phyloP scores from a whole-genome alignment of 305 asterid genomes.

The Ajuga reptans region DNA sequence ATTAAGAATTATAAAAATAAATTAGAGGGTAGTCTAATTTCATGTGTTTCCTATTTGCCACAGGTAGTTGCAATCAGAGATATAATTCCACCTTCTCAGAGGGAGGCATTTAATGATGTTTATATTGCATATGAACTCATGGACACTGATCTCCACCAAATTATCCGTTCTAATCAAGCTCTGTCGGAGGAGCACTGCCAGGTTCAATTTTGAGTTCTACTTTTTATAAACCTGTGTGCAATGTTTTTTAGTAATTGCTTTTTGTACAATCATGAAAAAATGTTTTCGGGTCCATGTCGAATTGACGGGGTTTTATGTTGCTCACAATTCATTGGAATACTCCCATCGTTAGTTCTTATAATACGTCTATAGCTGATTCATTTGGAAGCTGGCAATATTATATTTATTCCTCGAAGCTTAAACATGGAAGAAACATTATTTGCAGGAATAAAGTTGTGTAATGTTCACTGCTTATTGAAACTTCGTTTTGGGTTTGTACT shows the following conservation, averaged over 20 bases:
- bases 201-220: conserved; percentile 35
- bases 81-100: conserved; percentile 83
- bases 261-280: not conserved
- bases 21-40: not conserved
- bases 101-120: conserved; percentile 81
- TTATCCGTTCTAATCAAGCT: conserved; percentile 89
- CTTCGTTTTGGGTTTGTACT: not conserved
- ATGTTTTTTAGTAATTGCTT: conserved; percentile 9
- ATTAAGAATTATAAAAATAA: not conserved
- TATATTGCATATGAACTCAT: conserved; percentile 90
- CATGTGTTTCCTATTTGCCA: conserved; percentile 18
- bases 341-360: not conserved
- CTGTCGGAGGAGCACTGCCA: conserved; percentile 95
- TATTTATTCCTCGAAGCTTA: not conserved
- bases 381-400: not conserved
- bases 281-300: conserved; percentile 11
- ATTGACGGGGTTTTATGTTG: conserved; percentile 1
- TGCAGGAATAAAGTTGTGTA: not conserved
- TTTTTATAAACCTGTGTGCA: not conserved
- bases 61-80: conserved; percentile 96
- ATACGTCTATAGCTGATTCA: not conserved
- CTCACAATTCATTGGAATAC: conserved; percentile 9
- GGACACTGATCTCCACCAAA: conserved; percentile 97
- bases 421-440: not conserved
- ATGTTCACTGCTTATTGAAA: not conserved